These are phyloP conservation scores for Xylaria polymorpha DNA, from an alignment of 2,329 filamentous ascomycete species.

Conservation along the genomic window DNA sequence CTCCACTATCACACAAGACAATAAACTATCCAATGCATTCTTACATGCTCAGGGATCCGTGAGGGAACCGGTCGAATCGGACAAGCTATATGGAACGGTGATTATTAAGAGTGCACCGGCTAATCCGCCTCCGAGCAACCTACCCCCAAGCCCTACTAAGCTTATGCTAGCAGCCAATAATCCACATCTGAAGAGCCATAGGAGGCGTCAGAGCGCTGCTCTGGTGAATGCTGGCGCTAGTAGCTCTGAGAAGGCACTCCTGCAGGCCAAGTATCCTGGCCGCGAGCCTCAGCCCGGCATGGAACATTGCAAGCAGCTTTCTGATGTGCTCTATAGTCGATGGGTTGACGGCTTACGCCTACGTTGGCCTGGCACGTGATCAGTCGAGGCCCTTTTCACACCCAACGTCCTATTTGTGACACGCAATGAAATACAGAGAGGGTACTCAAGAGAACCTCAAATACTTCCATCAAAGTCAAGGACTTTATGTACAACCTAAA, in stretches of 20 bases:
- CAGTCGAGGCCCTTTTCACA: neutral
- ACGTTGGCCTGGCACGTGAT: constrained; percentile 67
- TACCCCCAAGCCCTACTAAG: constrained; percentile 65
- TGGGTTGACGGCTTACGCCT: constrained; percentile 87
- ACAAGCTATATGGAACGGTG: constrained; percentile 65
- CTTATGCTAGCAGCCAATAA: constrained; percentile 84
- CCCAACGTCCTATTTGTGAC: neutral
- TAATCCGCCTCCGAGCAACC: constrained; percentile 21
- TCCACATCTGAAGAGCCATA: constrained; percentile 84
- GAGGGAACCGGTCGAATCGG: constrained; percentile 49
- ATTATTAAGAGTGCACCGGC: constrained; percentile 63
- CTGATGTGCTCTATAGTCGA: constrained; percentile 88
- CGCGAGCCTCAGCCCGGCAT: constrained; percentile 74
- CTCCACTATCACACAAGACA: constrained; percentile 76
- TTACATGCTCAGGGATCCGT: constrained; percentile 53
- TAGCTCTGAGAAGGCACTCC: constrained; percentile 57
- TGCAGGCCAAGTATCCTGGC: constrained; percentile 67
- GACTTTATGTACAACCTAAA: constrained; percentile 17
- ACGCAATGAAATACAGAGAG: neutral
- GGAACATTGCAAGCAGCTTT: constrained; percentile 91
- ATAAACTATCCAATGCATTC: constrained; percentile 68
- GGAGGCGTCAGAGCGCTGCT: constrained; percentile 68
- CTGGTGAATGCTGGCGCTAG: constrained; percentile 44
- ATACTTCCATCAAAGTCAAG: neutral
- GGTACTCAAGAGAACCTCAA: neutral